These are phyloP conservation scores for Syncephalastrum monosporum DNA, from an alignment of 371 early-diverging fungal species.

Conservation along the genomic window DNA sequence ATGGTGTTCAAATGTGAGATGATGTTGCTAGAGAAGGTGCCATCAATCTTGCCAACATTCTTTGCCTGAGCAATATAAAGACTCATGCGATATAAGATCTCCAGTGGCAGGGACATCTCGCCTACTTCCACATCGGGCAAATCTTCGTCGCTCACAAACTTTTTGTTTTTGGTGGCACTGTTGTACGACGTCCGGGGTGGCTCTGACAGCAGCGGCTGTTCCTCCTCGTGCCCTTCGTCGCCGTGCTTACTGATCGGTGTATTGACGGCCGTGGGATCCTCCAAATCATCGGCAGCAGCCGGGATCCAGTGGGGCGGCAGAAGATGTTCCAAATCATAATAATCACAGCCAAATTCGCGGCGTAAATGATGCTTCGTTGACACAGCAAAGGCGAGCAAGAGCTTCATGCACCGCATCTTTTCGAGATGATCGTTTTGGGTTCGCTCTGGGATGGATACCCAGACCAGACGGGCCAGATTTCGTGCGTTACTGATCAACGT, in stretches of 20 bases:
- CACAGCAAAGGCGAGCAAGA: constrained; percentile 68
- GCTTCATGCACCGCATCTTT: constrained; percentile 72
- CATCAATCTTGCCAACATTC: constrained; percentile 46
- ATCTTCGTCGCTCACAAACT: constrained; percentile 39
- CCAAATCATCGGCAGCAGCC: constrained; percentile 34
- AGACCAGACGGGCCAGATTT: constrained; percentile 65
- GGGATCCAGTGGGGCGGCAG: constrained; percentile 52
- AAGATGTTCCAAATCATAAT: constrained; percentile 52
- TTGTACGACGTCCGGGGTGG: constrained; percentile 1
- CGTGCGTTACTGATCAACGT: constrained; percentile 54
- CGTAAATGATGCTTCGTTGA: constrained; percentile 74
- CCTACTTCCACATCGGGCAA: constrained; percentile 37
- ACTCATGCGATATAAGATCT: constrained; percentile 57
- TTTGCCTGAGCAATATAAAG: constrained; percentile 53
- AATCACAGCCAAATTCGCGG: constrained; percentile 60
- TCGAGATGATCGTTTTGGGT: constrained; percentile 53
- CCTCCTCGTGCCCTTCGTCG: constrained; percentile 7
- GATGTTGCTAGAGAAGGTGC: constrained; percentile 47
- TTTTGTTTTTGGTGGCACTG: constrained; percentile 1
- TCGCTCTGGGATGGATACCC: constrained; percentile 57
- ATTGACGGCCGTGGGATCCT: constrained; percentile 1
- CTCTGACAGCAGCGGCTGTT: constrained; percentile 6
- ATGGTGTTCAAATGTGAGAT: constrained; percentile 48
- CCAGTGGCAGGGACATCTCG: constrained; percentile 59
- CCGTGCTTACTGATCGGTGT: not conserved